Conservation (phyloP, 163 green algal genomes). For the Chloromonas sp. region DNA sequence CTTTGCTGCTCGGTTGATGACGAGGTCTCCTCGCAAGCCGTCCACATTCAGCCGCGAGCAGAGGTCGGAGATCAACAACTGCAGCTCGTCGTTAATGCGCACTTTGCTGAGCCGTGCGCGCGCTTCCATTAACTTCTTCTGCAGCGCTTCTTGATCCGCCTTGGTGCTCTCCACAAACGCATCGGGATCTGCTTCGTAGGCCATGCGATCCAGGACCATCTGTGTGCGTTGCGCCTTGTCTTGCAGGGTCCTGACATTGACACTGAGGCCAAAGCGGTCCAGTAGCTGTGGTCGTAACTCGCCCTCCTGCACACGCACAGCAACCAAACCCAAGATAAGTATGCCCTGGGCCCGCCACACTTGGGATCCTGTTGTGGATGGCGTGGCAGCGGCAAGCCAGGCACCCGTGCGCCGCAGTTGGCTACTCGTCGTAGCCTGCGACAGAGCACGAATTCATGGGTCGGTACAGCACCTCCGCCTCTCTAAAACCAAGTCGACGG, state of each 20-base stretch:
- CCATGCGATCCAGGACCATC: conserved; percentile 84
- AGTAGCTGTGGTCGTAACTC: conserved; percentile 92
- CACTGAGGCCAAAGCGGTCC: conserved; percentile 84
- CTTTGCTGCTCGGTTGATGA: conserved; percentile 74
- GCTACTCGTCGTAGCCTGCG: no score
- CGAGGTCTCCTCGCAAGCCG: conserved; percentile 74
- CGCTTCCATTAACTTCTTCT: conserved; percentile 59
- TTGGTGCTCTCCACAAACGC: not conserved
- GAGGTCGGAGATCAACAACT: conserved; percentile 57
- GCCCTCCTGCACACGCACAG: conserved; percentile 58
- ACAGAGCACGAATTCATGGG: no score
- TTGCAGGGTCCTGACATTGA: conserved; percentile 64
- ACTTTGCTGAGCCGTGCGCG: conserved; percentile 55
- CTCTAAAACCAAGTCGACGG: no score
- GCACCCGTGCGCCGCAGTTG: no score
- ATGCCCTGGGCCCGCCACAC: not conserved
- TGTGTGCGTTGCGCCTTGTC: conserved; percentile 67
- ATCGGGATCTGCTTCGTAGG: conserved; percentile 73
- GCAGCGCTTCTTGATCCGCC: conserved; percentile 47
- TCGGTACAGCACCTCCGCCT: no score
- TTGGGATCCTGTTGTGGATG: not conserved
- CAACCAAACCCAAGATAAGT: not conserved
- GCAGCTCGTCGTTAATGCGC: conserved; percentile 51
- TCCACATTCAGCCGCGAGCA: conserved; percentile 79
- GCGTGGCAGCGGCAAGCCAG: no score